Evolutionary conservation across 202 grass and related monocot genomes (phyloP), one percentile per base, ranked within the genome.

Genomic region (Carex arenaria): DNA sequence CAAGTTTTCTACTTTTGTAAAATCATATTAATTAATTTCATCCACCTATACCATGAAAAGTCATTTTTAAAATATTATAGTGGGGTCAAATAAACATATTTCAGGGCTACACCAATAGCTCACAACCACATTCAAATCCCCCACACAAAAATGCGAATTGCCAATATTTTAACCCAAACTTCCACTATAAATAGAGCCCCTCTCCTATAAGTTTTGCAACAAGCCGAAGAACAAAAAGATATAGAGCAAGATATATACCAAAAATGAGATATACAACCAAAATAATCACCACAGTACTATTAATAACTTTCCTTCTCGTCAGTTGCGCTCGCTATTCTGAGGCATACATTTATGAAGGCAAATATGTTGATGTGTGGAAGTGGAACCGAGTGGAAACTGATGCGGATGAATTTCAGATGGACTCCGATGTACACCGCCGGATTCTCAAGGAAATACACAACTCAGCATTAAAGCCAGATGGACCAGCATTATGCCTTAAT

Each of bases 351-450:
- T 22, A 47, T 23, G 68, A 49, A 14, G 4, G 13, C 5, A 67
- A 64, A 36, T 7, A 5, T 18, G 64, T 17, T 5, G 19, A 72
- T 61, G 20, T 20, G 26, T 26, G 26, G 26, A 26, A 26, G 6
- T 40, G 28, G 56, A 79, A 61, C 13, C 52, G 28, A 61, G 53
- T 79, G 2, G 10, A 60, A 63, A 43, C 42, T 15, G 59, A 80
- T 2, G 34, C 34, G 0, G 60, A 80, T 30, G 78, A 80, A 23
- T 49, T 80, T 5, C 78, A 65, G 60, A 49, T 80, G 78, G 78
- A 64, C 61, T 80, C 59, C 19, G 4, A 72, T 7, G n/a, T 72
- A n/a, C 68, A 40, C n/a, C 68, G 3, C 7, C 17, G 34, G 15
- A 11, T 72, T 72, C 31, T 72, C 15, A 34, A 45, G 4, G 13